These are phyloP conservation scores for Picea sitchensis DNA, from an alignment of 75 land plant species.

Conservation along the genomic window DNA sequence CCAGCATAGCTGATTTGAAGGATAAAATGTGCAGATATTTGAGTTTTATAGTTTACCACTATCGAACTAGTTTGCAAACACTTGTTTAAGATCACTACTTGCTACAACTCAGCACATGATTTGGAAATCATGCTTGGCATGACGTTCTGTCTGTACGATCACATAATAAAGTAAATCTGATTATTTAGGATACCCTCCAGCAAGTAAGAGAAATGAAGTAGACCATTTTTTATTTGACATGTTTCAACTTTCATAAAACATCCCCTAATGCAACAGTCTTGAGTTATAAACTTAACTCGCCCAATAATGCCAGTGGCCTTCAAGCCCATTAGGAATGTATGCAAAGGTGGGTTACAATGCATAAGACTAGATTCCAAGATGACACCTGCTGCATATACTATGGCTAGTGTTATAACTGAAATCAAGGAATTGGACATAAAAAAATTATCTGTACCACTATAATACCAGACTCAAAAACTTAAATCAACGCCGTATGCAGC, in stretches of 20 bases:
- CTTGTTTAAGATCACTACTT: background rate
- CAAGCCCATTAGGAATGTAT: background rate
- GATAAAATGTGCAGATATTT: background rate
- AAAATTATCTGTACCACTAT: background rate
- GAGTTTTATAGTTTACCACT: background rate
- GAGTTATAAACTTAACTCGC: no score
- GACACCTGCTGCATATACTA: background rate
- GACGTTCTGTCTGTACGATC: no score
- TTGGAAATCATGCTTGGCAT: background rate
- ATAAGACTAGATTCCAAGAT: background rate
- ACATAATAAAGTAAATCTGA: background rate
- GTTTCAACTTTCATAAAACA: no score
- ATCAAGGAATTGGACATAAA: background rate
- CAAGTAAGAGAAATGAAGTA: constrained; percentile 7
- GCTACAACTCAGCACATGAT: background rate
- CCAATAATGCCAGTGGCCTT: background rate
- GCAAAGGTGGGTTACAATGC: background rate
- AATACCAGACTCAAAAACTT: background rate
- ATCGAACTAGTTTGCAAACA: background rate
- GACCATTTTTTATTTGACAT: no score
- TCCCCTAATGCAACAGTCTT: background rate
- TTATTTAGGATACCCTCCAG: background rate
- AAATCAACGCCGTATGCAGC: background rate
- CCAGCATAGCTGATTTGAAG: background rate
- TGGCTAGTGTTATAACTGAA: background rate